Evolutionary conservation across 2,329 filamentous ascomycete genomes (phyloP).

Genomic region (Xylariaceae sp.): DNA sequence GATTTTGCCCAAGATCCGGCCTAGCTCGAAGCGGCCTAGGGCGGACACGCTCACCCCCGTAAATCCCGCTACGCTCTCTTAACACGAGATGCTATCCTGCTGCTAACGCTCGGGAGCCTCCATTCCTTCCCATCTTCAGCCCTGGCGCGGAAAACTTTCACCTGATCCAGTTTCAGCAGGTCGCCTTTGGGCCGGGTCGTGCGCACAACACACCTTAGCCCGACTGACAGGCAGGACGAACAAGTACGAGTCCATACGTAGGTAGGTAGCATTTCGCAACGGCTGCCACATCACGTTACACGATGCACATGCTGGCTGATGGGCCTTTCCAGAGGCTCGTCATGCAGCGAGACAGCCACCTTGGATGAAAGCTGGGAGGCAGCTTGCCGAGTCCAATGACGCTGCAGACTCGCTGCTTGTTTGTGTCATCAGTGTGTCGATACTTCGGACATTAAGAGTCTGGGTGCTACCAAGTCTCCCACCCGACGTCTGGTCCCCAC

Average conservation of each 20-base stretch:
- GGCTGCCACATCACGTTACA: background rate
- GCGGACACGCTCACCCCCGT: background rate
- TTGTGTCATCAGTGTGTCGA: background rate
- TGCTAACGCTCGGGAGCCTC: background rate
- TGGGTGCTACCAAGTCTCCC: no score
- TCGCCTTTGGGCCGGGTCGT: background rate
- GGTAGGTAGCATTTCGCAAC: background rate
- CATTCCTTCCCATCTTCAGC: background rate
- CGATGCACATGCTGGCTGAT: background rate
- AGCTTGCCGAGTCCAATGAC: background rate
- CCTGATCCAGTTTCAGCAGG: background rate
- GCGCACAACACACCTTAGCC: background rate
- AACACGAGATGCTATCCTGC: background rate
- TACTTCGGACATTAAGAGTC: background rate
- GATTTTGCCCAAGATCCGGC: background rate
- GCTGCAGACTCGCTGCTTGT: background rate
- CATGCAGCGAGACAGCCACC: background rate
- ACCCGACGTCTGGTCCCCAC: constrained; percentile 10
- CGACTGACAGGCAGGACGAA: no score
- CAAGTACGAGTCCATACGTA: no score
- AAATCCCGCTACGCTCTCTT: background rate
- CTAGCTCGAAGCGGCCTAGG: background rate
- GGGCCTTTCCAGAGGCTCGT: background rate
- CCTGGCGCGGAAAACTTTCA: constrained; percentile 1
- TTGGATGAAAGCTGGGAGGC: background rate